Base-by-base conservation (phyloP, 2,329 filamentous ascomycete genomes). In the Graphilbum ipis-grandicollis region DNA sequence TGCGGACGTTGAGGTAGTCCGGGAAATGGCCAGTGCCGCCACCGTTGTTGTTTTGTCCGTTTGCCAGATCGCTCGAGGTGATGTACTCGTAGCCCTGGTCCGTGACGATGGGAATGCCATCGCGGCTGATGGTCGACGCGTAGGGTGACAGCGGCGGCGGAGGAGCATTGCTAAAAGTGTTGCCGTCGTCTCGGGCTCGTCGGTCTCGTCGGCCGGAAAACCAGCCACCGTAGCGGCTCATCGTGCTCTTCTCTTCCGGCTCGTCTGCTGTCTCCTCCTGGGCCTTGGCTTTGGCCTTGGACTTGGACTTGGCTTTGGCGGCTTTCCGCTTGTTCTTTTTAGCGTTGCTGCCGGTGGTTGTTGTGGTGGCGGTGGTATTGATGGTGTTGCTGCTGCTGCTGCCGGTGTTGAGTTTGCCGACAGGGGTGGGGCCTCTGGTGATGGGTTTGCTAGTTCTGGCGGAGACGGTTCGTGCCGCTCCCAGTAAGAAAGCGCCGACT, bases 51-150 rank as follows among this genome's bases (percentile, higher is more conserved):
- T n/a, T n/a, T n/a, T n/a, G n/a, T n/a, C n/a, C n/a, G n/a, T n/a
- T 55, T 41, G 71, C 64, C 29, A 85, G 55, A 48, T 86, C 79
- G 48, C 81, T 72, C 21, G 75, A 75, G n/a, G 79, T 84, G 51
- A 86, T 85, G 60, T 88, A 86, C 52, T 73, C 78, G 54, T 75
- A 88, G 58, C 86, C 80, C 25, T 77, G 71, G 46, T 84, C 78
- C 47, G 72, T 79, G 41, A 86, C 75, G 44, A 39, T 31, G 18
- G 74, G 66, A 9, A 65, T 56, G 31, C 63, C 60, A 33, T 59
- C 60, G 13, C 50, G 46, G 28, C 58, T 53, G 14, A 58, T 45
- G 41, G 57, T 50, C 25, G 66, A 65, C 40, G 55, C 55, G 47
- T 64, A 71, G n/a, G 66, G 66, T 34, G 66, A 71, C 41, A 69